These are phyloP conservation scores for Metarhizium brunneum DNA, from an alignment of 2,329 filamentous ascomycete genomes.

Conservation along the genomic window DNA sequence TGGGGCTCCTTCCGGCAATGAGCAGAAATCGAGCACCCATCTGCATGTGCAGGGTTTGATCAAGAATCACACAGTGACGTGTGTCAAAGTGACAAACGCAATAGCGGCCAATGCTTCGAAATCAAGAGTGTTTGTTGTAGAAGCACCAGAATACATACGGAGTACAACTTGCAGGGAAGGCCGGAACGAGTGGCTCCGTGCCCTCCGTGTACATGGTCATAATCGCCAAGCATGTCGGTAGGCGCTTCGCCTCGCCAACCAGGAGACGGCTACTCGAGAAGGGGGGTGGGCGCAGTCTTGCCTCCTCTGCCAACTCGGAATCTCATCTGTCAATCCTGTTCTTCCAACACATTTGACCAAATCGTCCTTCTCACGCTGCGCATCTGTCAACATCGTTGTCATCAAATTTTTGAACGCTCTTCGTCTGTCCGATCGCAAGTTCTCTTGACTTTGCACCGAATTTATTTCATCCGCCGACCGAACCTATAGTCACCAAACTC, in stretches of 20 bases:
- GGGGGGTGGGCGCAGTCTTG: constrained; percentile 7
- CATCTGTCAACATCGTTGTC: not conserved
- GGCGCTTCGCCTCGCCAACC: constrained; percentile 21
- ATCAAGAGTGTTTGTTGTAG: no score
- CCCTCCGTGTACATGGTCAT: constrained; percentile 10
- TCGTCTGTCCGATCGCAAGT: not conserved
- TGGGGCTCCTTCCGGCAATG: not conserved
- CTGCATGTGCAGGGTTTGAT: not conserved
- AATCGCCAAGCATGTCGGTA: constrained; percentile 15
- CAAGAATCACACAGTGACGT: not conserved
- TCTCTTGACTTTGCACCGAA: not conserved
- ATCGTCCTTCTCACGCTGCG: not conserved
- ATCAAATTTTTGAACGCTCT: not conserved
- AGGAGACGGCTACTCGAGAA: not conserved
- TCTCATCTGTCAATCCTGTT: constrained; percentile 11
- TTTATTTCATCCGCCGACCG: constrained; percentile 12
- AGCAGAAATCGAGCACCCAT: not conserved
- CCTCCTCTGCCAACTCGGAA: constrained; percentile 7
- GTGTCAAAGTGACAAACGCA: not conserved
- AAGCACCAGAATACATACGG: no score
- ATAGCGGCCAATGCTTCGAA: no score
- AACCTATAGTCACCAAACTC: not conserved
- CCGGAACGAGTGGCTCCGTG: constrained; percentile 12
- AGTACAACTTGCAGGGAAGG: not conserved
- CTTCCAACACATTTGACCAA: not conserved